These are phyloP conservation scores for Russula foetens DNA, from an alignment of 768 basidiomycete species.

Conservation along the genomic window DNA sequence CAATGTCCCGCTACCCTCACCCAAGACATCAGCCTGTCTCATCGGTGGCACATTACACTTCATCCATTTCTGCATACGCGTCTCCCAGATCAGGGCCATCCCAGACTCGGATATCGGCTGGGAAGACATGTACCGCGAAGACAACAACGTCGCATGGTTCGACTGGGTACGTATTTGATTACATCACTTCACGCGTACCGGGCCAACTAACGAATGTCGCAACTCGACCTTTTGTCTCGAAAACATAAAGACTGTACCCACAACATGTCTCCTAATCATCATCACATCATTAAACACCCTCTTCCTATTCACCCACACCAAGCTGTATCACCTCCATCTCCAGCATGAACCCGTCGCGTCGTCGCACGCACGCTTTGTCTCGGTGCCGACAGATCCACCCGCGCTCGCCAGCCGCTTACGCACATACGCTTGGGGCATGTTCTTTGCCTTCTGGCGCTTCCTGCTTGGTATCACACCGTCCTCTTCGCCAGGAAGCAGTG, in stretches of 20 bases:
- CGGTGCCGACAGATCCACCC: conserved; percentile 36
- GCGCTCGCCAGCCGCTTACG: conserved; percentile 26
- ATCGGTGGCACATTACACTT: conserved; percentile 59
- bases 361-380: conserved; percentile 61
- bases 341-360: conserved; percentile 60
- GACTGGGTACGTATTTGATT: conserved; percentile 59
- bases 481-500: conserved; percentile 14
- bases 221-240: neutral
- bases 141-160: conserved; percentile 58
- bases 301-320: conserved; percentile 63
- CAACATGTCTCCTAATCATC: conserved; percentile 46
- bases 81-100: conserved; percentile 46
- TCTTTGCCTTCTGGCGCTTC: conserved; percentile 57
- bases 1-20: conserved; percentile 67
- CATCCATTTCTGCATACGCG: conserved; percentile 56
- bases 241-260: conserved; percentile 49
- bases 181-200: neutral
- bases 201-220: neutral
- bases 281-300: conserved; percentile 51
- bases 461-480: conserved; percentile 49
- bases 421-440: conserved; percentile 37
- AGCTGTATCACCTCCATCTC: conserved; percentile 59
- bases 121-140: conserved; percentile 72
- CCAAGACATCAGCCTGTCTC: conserved; percentile 56
- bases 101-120: conserved; percentile 65